Conservation (phyloP, 2,329 filamentous ascomycete genomes). For the Furcasterigmium sp. region DNA sequence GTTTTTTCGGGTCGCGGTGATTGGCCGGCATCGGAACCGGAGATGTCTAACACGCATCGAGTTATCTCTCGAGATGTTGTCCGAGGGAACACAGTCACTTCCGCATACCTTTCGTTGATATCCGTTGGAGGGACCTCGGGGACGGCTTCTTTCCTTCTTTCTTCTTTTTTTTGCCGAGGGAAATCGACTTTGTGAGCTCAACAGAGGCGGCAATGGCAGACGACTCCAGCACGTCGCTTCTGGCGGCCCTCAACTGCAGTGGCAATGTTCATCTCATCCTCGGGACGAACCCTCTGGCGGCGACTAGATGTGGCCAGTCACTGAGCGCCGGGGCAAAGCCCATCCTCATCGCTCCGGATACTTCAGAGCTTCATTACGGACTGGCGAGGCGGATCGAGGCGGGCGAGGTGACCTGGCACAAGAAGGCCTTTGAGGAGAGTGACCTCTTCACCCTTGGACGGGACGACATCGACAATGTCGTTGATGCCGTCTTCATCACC, state of each 20-base stretch:
- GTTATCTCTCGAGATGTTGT: no score
- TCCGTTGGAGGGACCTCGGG: no score
- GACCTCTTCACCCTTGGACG: constrained; percentile 77
- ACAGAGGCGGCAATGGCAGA: no score
- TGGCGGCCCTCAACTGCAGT: constrained; percentile 67
- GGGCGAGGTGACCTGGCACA: constrained; percentile 60
- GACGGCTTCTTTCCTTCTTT: no score
- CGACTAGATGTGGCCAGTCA: constrained; percentile 73
- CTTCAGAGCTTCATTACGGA: constrained; percentile 51
- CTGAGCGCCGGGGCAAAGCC: constrained; percentile 77
- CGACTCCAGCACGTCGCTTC: constrained; percentile 41
- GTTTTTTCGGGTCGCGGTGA: not conserved
- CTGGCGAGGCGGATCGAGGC: constrained; percentile 61
- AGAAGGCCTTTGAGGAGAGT: constrained; percentile 60
- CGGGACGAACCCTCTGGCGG: constrained; percentile 83
- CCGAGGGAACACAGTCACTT: not conserved
- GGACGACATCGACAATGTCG: constrained; percentile 68
- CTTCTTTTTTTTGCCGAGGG: not conserved
- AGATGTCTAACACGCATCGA: no score
- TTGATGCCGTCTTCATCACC: constrained; percentile 92
- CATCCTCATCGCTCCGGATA: constrained; percentile 68
- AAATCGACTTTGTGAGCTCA: no score
- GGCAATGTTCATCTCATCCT: constrained; percentile 77
- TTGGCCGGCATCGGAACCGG: not conserved
- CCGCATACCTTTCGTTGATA: no score